A percentile compares a stretch with the other conserved stretches of the same genome.
Evolutionary conservation across 108 stramenopile genomes (phyloP).

Genomic region (Phaeodactylum tricornutum): DNA sequence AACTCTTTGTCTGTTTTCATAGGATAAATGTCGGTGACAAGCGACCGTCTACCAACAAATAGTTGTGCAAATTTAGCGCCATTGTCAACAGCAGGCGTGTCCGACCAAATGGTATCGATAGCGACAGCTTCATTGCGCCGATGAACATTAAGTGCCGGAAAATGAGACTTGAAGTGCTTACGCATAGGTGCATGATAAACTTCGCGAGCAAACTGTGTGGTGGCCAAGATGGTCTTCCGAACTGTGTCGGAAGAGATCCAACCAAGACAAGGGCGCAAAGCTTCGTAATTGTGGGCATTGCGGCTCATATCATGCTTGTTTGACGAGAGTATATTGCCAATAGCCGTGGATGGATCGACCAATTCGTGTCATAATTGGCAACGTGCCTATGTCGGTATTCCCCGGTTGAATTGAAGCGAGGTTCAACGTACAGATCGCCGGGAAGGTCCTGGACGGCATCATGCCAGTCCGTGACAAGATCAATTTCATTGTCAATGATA

Average conservation of each 20-base stretch:
- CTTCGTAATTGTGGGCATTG: not conserved
- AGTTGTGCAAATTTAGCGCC: slow-evolving; percentile 9
- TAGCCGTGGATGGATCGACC: too few species aligned
- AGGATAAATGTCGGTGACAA: slow-evolving; percentile 7
- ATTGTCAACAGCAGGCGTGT: slow-evolving; percentile 12
- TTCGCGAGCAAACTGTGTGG: slow-evolving; percentile 10
- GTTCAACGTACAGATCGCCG: too few species aligned
- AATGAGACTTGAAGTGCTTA: not conserved
- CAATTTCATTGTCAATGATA: slow-evolving; percentile 4
- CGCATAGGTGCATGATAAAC: not conserved
- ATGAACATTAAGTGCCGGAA: slow-evolving; percentile 15
- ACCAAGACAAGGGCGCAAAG: slow-evolving; percentile 4
- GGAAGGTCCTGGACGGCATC: too few species aligned
- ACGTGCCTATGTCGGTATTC: too few species aligned
- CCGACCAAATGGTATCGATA: slow-evolving; percentile 18
- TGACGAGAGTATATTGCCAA: too few species aligned
- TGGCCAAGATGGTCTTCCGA: not conserved
- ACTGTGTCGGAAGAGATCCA: slow-evolving; percentile 10
- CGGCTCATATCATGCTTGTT: too few species aligned
- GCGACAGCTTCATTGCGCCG: slow-evolving; percentile 13
- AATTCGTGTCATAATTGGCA: too few species aligned
- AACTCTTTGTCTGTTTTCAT: slow-evolving; percentile 10
- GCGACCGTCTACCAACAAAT: slow-evolving; percentile 2
- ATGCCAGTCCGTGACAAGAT: not conserved
- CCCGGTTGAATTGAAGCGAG: too few species aligned